These are phyloP conservation scores for Colletotrichum viniferum DNA, from an alignment of 2,329 filamentous ascomycete species.

Conservation along the genomic window DNA sequence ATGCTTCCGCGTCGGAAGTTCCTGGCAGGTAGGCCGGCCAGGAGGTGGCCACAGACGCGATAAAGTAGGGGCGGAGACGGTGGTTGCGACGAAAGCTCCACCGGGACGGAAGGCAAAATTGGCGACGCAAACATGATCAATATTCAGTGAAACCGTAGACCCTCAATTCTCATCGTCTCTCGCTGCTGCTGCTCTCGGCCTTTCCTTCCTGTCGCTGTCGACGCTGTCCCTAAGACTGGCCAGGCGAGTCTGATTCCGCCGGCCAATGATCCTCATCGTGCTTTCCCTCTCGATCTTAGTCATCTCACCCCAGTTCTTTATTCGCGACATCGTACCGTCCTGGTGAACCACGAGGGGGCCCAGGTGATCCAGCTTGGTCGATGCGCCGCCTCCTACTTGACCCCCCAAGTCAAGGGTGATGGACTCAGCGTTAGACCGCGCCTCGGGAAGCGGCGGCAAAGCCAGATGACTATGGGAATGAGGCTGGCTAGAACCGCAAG, in stretches of 20 bases:
- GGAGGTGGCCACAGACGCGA: not conserved
- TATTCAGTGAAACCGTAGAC: not conserved
- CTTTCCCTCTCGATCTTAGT: slow-evolving; percentile 69
- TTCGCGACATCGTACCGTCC: slow-evolving; percentile 73
- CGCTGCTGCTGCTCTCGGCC: not conserved
- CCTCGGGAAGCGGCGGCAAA: slow-evolving; percentile 20
- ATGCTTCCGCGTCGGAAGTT: not conserved
- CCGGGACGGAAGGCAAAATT: not conserved
- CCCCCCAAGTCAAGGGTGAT: slow-evolving; percentile 37
- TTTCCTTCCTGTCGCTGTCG: slow-evolving; percentile 32
- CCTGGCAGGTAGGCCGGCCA: not conserved
- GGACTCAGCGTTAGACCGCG: not conserved
- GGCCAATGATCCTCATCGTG: slow-evolving; percentile 69
- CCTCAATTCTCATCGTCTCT: not conserved
- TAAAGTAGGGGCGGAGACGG: not conserved
- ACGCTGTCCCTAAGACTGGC: slow-evolving; percentile 46
- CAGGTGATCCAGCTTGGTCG: slow-evolving; percentile 67
- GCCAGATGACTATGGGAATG: slow-evolving; percentile 6
- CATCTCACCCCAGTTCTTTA: slow-evolving; percentile 78
- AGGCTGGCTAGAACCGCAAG: slow-evolving; percentile 11
- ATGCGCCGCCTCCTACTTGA: slow-evolving; percentile 25
- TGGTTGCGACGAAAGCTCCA: not conserved
- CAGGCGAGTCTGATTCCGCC: slow-evolving; percentile 69
- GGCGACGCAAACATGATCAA: not conserved
- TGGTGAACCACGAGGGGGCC: slow-evolving; percentile 77